phyloP scores from a whole-genome alignment of 768 basidiomycete genomes.

The Lepiota brunneoincarnata region DNA sequence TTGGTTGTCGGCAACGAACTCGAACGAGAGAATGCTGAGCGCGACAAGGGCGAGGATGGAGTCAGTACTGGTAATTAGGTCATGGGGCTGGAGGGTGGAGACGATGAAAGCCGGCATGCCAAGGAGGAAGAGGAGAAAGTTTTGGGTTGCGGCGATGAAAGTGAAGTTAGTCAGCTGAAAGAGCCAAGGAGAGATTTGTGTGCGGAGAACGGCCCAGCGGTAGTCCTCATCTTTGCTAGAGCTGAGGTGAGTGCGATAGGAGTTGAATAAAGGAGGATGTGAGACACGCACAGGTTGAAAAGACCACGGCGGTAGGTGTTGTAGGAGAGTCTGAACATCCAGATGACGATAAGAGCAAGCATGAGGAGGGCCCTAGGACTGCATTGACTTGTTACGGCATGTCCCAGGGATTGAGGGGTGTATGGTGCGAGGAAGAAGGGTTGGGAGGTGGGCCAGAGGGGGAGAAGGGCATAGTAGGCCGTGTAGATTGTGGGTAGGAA shows the following conservation, averaged over 20 bases:
- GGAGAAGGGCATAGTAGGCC: slow-evolving; percentile 77
- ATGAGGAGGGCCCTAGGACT: slow-evolving; percentile 77
- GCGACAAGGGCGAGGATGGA: slow-evolving; percentile 56
- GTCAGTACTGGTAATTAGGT: slow-evolving; percentile 56
- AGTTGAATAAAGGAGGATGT: not conserved
- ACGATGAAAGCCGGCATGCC: slow-evolving; percentile 60
- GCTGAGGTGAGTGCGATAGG: slow-evolving; percentile 1
- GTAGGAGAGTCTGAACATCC: slow-evolving; percentile 72
- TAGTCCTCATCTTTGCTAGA: slow-evolving; percentile 84
- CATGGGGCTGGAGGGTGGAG: slow-evolving; percentile 50
- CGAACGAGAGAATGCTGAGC: slow-evolving; percentile 56
- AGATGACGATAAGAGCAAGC: slow-evolving; percentile 62
- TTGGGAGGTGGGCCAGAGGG: slow-evolving; percentile 48
- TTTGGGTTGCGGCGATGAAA: slow-evolving; percentile 80
- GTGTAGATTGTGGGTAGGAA: slow-evolving; percentile 82
- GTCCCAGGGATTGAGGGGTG: slow-evolving; percentile 47
- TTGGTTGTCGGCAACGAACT: slow-evolving; percentile 89
- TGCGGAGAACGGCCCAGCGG: slow-evolving; percentile 80
- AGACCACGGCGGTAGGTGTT: slow-evolving; percentile 85
- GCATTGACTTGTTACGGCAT: slow-evolving; percentile 39
- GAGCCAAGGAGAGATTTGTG: slow-evolving; percentile 41
- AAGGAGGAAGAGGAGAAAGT: slow-evolving; percentile 73
- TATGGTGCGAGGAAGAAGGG: slow-evolving; percentile 47
- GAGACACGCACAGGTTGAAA: slow-evolving; percentile 56
- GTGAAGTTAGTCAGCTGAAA: slow-evolving; percentile 48